A percentile compares a stretch with the other conserved stretches of the same genome.
Evolutionary conservation across 495 filamentous ascomycete genomes (phyloP).

Genomic region (Astrocystis sublimbata): DNA sequence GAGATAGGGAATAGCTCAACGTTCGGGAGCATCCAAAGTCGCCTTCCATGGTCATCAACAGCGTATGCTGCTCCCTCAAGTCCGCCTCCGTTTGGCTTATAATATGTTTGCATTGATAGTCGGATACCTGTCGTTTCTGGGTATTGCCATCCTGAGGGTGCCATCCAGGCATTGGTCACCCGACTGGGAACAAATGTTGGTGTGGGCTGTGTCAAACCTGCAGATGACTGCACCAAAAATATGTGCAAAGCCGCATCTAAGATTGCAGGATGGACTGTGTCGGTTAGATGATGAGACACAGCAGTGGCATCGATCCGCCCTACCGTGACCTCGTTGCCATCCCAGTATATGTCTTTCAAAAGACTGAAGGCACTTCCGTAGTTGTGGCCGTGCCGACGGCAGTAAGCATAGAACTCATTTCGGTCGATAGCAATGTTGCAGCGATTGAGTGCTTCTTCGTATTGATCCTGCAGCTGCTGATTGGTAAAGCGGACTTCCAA

Average conservation of each 20-base stretch:
- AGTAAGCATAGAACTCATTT: neutral
- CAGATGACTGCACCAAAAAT: neutral
- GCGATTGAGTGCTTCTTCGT: neutral
- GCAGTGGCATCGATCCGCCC: neutral
- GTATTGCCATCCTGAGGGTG: no score
- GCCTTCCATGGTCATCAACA: no score
- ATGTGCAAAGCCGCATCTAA: neutral
- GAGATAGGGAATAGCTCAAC: no score
- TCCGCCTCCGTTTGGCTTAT: no score
- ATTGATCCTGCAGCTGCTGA: neutral
- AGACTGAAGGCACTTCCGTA: neutral
- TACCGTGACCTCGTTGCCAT: neutral
- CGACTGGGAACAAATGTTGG: neutral
- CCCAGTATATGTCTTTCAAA: neutral
- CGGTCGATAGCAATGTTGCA: neutral
- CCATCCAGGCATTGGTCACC: neutral
- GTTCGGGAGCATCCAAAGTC: no score
- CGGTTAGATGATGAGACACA: neutral
- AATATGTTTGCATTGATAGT: no score
- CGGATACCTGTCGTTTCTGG: no score
- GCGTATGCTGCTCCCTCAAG: no score
- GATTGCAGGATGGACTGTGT: neutral
- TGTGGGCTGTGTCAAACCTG: neutral
- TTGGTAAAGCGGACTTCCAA: neutral
- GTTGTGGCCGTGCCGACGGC: neutral